These are phyloP conservation scores for Ulvella scutata DNA, from an alignment of 139 green algal genomes.

Conservation along the genomic window DNA sequence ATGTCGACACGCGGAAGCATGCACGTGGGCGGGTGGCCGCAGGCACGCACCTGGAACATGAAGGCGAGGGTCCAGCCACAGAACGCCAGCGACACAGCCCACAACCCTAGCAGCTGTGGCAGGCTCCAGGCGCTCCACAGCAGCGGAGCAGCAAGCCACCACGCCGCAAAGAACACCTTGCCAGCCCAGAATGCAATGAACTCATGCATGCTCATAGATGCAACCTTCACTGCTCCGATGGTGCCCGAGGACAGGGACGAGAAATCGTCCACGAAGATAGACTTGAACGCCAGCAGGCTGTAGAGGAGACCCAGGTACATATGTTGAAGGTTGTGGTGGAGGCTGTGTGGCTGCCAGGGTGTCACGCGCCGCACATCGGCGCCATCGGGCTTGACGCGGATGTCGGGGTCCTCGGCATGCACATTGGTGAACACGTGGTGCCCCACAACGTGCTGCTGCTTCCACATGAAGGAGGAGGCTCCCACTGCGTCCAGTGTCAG, in stretches of 20 bases:
- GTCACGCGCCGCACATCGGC: slow-evolving; percentile 38
- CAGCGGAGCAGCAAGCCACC: slow-evolving; percentile 15
- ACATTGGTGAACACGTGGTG: slow-evolving; percentile 60
- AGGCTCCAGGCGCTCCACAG: slow-evolving; percentile 6
- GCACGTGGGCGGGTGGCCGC: too few species aligned
- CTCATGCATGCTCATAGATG: slow-evolving; percentile 15
- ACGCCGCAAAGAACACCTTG: slow-evolving; percentile 17
- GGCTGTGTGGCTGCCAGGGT: slow-evolving; percentile 16
- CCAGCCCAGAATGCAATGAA: slow-evolving; percentile 21
- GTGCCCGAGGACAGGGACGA: slow-evolving; percentile 17
- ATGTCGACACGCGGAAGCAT: too few species aligned
- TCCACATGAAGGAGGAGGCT: slow-evolving; percentile 57
- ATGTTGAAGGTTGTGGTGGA: slow-evolving; percentile 33
- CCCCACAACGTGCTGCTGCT: slow-evolving; percentile 59
- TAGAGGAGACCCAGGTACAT: slow-evolving; percentile 46
- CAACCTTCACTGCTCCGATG: slow-evolving; percentile 32
- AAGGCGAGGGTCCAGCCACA: slow-evolving; percentile 47
- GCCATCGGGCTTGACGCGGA: slow-evolving; percentile 22
- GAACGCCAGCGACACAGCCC: slow-evolving; percentile 20
- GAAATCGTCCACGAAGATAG: slow-evolving; percentile 50
- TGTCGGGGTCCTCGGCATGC: slow-evolving; percentile 45
- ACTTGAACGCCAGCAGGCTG: slow-evolving; percentile 45
- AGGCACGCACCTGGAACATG: slow-evolving; percentile 70
- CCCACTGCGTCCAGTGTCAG: slow-evolving; percentile 45
- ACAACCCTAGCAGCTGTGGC: slow-evolving; percentile 11